phyloP scores from a whole-genome alignment of 2,329 filamentous ascomycete genomes.

The Ilyonectria mors-panacis region DNA sequence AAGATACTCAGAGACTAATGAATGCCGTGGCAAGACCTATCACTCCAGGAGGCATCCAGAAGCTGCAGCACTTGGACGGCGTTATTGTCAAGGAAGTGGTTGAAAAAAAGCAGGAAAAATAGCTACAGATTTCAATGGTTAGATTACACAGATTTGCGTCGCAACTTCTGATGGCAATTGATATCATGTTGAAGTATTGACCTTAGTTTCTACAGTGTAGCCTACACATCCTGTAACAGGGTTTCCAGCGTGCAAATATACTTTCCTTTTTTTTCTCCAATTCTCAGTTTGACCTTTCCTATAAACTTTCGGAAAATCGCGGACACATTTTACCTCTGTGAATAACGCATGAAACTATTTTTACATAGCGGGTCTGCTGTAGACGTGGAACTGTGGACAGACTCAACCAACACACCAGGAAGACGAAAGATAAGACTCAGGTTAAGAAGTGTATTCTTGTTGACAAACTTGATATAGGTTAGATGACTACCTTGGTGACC shows the following conservation, averaged over 20 bases:
- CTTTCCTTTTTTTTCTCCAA: too few relatives aligned
- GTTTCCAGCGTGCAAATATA: too few relatives aligned
- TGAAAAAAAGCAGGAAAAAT: not conserved
- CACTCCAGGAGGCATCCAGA: not conserved
- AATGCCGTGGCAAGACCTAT: not conserved
- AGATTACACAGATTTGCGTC: not conserved
- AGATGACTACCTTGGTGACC: not conserved
- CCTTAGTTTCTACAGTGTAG: too few relatives aligned
- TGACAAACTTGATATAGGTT: not conserved
- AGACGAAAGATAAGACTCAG: not conserved
- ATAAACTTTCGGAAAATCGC: too few relatives aligned
- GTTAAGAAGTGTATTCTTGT: not conserved
- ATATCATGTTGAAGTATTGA: not conserved
- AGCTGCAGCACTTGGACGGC: not conserved
- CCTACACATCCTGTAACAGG: too few relatives aligned
- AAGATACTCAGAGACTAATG: not conserved
- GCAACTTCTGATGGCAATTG: not conserved
- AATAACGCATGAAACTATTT: too few relatives aligned
- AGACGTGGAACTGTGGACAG: not conserved
- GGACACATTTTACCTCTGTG: too few relatives aligned
- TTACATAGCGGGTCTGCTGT: too few relatives aligned
- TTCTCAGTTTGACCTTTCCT: too few relatives aligned
- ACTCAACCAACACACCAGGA: too few relatives aligned
- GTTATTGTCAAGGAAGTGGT: not conserved
- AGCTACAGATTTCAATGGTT: not conserved